Base-by-base conservation (phyloP, 1,139 yeast genomes). In the Kluyveromyces sp. region DNA sequence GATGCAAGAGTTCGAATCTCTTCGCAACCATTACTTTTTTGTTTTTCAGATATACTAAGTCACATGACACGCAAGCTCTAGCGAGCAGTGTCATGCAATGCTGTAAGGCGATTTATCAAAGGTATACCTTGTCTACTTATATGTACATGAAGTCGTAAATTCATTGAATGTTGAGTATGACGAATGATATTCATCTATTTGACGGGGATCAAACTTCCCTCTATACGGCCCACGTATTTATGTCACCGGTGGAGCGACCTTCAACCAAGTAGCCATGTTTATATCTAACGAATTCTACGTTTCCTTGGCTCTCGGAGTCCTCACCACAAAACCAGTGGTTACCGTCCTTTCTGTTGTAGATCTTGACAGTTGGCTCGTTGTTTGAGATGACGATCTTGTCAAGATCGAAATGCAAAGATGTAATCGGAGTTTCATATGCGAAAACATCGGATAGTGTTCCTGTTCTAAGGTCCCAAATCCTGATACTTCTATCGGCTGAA, bases 381-480 rank as follows among this genome's bases (percentile, higher is more conserved):
- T 73, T 71, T 2, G 81, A 71, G 6, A 73, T 66, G 1, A 77
- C 78, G 18, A 81, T 73, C 44, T 75, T 67, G 39, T 74, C 61
- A 6, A 70, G 57, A 53, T 80, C 86, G 57, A 81, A 77, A 50
- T 75, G 77, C 38, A 80, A 54, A 13, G 75, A 66, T 4, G 70
- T 64, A 36, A 80, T 74, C 11, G 79, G 75, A 4, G 67, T 59
- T 44, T 71, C 75, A 50, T 77, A 79, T 1, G 80, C 77, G 61
- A 75, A 76, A 2, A 81, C 78, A 53, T 78, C 82, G 35, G 71
- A 64, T 29, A 79, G 71, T 4, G 74, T 69, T 11, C 89, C 89
- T 0, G 78, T 78, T 47, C 88, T 69, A 35, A 83, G 63, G 58
- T 82, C 89, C 89, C 92, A 83, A 19, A 80, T 69, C 44, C 86